These are phyloP conservation scores for Vitis hybrid DNA, from an alignment of 177 flowering plant species.

Conservation along the genomic window DNA sequence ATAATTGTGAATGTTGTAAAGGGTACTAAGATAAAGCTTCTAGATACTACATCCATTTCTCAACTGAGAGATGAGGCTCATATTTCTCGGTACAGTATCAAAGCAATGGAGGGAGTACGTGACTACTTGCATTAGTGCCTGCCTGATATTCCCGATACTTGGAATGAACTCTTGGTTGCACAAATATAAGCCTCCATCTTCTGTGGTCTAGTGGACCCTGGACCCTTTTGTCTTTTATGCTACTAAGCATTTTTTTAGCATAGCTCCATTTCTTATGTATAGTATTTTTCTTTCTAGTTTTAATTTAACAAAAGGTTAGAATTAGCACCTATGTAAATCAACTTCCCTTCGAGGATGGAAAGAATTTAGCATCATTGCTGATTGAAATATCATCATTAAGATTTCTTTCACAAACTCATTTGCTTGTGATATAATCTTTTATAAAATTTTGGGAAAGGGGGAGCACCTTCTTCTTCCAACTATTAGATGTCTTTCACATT, in stretches of 20 bases:
- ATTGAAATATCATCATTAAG: too few relatives aligned
- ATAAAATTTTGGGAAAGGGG: too few relatives aligned
- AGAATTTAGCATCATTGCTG: too few relatives aligned
- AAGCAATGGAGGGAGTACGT: slow-evolving; percentile 31
- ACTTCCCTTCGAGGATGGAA: too few relatives aligned
- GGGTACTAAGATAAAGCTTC: slow-evolving; percentile 52
- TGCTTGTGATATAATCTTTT: slow-evolving; percentile 10
- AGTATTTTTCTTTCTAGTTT: too few relatives aligned
- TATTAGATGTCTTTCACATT: too few relatives aligned
- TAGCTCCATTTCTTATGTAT: too few relatives aligned
- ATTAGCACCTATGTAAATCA: too few relatives aligned
- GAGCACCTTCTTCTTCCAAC: neutral
- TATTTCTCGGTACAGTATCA: slow-evolving; percentile 49
- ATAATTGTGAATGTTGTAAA: slow-evolving; percentile 46
- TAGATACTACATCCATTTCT: slow-evolving; percentile 76
- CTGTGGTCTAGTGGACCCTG: neutral
- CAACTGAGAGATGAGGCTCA: slow-evolving; percentile 73
- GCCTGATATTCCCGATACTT: slow-evolving; percentile 70
- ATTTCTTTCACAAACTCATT: too few relatives aligned
- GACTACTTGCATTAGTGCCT: slow-evolving; percentile 87
- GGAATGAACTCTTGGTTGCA: slow-evolving; percentile 61
- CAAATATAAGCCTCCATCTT: slow-evolving; percentile 32
- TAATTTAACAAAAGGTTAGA: too few relatives aligned
- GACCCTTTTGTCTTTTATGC: too few relatives aligned
- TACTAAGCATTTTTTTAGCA: too few relatives aligned